These are phyloP conservation scores for Suillus discolor DNA, from an alignment of 768 basidiomycete genomes.

Conservation along the genomic window DNA sequence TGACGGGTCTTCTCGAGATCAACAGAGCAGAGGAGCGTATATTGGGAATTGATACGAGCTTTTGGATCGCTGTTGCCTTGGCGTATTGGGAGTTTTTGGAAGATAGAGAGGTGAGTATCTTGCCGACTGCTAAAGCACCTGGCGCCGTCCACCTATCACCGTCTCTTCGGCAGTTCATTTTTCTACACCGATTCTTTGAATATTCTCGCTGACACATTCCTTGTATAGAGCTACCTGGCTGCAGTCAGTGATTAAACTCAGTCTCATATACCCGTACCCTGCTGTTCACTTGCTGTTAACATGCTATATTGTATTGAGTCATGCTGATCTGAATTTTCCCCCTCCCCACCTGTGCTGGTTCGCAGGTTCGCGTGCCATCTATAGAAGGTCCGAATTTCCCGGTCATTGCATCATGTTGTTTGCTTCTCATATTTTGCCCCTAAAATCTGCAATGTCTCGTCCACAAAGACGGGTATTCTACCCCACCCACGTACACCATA, in stretches of 20 bases:
- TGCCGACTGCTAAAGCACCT: background rate
- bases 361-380: background rate
- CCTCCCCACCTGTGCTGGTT: background rate
- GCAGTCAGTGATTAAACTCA: background rate
- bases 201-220: background rate
- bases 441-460: background rate
- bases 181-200: background rate
- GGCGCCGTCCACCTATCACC: background rate
- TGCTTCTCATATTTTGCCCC: background rate
- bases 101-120: slow-evolving; percentile 68
- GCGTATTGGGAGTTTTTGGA: slow-evolving; percentile 78
- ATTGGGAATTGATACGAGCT: slow-evolving; percentile 73
- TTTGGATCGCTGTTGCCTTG: slow-evolving; percentile 75
- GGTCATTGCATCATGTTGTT: background rate
- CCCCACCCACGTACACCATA: background rate
- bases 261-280: background rate
- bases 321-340: background rate
- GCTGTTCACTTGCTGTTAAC: background rate
- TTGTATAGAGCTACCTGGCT: background rate
- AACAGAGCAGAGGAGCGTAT: slow-evolving; percentile 54
- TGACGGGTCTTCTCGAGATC: slow-evolving; percentile 66
- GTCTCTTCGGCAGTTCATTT: background rate
- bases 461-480: background rate
- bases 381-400: background rate
- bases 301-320: background rate